Conservation (phyloP, 768 basidiomycete genomes). For the Calocera viscosa region DNA sequence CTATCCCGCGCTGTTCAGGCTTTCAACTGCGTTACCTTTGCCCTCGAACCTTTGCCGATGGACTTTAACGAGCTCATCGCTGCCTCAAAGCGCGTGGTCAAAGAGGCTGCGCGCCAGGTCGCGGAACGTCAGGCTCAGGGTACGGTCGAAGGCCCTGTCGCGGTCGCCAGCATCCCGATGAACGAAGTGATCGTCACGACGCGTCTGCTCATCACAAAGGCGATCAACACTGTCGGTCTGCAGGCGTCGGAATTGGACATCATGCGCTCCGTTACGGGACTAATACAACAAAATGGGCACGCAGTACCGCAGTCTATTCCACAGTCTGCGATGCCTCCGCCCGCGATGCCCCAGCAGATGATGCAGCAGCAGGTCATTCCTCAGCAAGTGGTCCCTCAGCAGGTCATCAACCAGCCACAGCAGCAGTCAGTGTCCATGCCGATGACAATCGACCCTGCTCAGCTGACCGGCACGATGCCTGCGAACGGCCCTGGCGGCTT, state of each 20-base stretch:
- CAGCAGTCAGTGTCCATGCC: background rate
- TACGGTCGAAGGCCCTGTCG: background rate
- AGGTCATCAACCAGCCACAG: background rate
- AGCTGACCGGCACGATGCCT: background rate
- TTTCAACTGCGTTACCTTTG: constrained; percentile 41
- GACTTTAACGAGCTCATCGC: constrained; percentile 3
- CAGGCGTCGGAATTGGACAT: constrained; percentile 5
- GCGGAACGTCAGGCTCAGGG: background rate
- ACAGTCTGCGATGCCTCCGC: background rate
- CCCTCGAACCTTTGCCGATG: background rate
- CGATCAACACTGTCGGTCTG: background rate
- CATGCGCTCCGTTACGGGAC: background rate
- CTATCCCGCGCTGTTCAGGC: constrained; percentile 60
- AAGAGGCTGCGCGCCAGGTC: background rate
- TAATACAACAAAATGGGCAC: background rate
- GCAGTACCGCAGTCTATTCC: background rate
- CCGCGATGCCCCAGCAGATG: background rate
- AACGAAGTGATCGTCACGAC: constrained; percentile 1
- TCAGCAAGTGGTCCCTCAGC: background rate
- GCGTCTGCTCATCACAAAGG: constrained; percentile 1
- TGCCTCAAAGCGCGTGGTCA: background rate
- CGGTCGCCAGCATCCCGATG: background rate
- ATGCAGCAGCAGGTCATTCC: background rate
- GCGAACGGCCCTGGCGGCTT: background rate
- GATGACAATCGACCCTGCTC: background rate